Conservation (phyloP, 2,329 filamentous ascomycete genomes). For the Trichoderma sp. region DNA sequence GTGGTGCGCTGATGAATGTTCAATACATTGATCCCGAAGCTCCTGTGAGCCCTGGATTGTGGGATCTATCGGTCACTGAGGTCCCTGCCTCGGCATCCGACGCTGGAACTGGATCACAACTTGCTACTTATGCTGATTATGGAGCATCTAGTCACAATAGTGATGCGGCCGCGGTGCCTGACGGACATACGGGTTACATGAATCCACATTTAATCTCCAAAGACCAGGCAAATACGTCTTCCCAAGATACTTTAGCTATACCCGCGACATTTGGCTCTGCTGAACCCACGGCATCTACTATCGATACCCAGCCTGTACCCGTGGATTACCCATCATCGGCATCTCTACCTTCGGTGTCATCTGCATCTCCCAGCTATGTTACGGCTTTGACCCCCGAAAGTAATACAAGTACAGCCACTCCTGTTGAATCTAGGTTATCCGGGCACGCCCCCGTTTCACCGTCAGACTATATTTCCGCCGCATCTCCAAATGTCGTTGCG, state of each 20-base stretch:
- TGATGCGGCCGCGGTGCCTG: neutral
- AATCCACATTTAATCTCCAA: no score
- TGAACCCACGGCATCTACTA: neutral
- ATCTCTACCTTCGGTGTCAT: neutral
- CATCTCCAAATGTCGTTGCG: neutral
- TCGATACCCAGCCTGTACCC: neutral
- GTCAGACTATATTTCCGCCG: neutral
- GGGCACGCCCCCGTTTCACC: neutral
- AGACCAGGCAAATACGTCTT: neutral
- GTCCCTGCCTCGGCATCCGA: neutral
- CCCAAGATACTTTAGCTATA: neutral
- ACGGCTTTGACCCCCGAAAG: neutral
- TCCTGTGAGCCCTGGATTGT: neutral
- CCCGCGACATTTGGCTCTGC: neutral
- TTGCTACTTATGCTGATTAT: neutral
- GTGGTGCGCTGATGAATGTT: neutral
- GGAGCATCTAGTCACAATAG: neutral
- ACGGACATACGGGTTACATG: no score
- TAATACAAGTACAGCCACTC: neutral
- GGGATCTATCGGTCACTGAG: neutral
- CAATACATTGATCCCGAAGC: neutral
- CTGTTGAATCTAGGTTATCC: neutral
- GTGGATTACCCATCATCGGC: neutral
- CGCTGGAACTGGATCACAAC: neutral
- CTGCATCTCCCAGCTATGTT: neutral